These are phyloP conservation scores for Stromatinia cepivora DNA, from an alignment of 2,329 filamentous ascomycete species.

Conservation along the genomic window DNA sequence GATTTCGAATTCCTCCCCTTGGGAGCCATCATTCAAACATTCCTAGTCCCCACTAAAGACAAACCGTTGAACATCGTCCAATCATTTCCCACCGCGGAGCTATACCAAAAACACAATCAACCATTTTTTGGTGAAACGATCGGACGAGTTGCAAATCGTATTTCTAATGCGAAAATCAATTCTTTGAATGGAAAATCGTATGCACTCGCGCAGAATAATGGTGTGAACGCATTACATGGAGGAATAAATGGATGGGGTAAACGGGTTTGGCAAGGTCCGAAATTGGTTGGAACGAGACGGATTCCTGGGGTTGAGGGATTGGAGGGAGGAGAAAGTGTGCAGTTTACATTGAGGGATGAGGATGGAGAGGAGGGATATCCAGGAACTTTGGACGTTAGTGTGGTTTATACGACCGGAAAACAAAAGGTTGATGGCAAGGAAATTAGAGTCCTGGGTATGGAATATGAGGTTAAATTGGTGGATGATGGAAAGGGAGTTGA, in stretches of 20 bases:
- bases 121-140: constrained; percentile 93
- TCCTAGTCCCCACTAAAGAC: constrained; percentile 62
- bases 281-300: constrained; percentile 52
- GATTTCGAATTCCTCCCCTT: constrained; percentile 67
- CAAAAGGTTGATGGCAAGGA: constrained; percentile 62
- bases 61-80: constrained; percentile 73
- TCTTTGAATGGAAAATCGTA: constrained; percentile 72
- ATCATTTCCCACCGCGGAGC: constrained; percentile 72
- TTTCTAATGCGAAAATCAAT: constrained; percentile 69
- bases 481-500: constrained; percentile 58
- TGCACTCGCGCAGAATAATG: constrained; percentile 72
- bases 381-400: constrained; percentile 73
- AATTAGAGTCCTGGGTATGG: constrained; percentile 74
- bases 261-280: constrained; percentile 72
- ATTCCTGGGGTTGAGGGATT: constrained; percentile 54
- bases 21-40: constrained; percentile 78
- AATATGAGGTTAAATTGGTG: constrained; percentile 84
- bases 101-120: constrained; percentile 73
- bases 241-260: constrained; percentile 79
- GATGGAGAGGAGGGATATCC: constrained; percentile 91
- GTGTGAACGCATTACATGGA: constrained; percentile 73
- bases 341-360: constrained; percentile 65
- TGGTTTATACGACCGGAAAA: constrained; percentile 76
- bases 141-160: constrained; percentile 79
- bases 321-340: constrained; percentile 64